These are phyloP conservation scores for Lophiotrema nucula DNA, from an alignment of 495 filamentous ascomycete species.

Conservation along the genomic window DNA sequence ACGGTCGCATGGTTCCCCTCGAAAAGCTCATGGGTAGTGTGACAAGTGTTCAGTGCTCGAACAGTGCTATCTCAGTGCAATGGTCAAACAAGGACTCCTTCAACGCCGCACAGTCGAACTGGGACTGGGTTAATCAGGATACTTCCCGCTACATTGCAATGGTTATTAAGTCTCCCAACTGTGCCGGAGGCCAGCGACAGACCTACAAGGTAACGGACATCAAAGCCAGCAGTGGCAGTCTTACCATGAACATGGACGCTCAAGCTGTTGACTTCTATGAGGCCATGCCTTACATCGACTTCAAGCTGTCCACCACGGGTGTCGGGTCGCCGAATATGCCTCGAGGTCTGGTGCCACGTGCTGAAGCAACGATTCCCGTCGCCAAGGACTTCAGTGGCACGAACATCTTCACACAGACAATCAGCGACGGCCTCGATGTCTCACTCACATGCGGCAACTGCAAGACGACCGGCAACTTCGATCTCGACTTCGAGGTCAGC, in stretches of 20 bases:
- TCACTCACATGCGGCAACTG: not conserved
- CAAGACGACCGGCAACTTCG: not conserved
- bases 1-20: not conserved
- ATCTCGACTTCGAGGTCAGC: not conserved
- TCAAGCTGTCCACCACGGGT: not conserved
- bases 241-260: not conserved
- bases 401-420: not conserved
- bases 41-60: not conserved
- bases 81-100: not conserved
- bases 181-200: not conserved
- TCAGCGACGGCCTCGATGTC: not conserved
- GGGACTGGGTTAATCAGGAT: not conserved
- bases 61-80: not conserved
- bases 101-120: not conserved
- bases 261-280: not conserved
- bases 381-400: not conserved
- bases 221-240: not conserved
- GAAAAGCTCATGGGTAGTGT: not conserved
- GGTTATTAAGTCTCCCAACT: not conserved
- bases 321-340: not conserved
- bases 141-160: not conserved
- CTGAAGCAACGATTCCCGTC: not conserved
- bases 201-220: not conserved
- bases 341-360: not conserved
- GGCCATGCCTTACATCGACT: not conserved